Conservation (phyloP, 2,329 filamentous ascomycete genomes). For the Ophiocordyceps unilateralis region DNA sequence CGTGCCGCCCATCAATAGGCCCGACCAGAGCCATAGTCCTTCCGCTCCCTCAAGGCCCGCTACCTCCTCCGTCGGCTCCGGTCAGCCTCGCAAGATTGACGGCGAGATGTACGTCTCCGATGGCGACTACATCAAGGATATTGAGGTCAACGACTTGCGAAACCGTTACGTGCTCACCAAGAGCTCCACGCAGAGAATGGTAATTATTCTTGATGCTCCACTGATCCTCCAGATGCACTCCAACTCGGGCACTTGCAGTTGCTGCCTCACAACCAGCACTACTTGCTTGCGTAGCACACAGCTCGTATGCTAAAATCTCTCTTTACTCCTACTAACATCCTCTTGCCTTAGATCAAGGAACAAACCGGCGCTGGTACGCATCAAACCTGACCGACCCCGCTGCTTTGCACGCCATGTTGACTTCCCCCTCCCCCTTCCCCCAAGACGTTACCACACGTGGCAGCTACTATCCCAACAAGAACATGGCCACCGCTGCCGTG, state of each 20-base stretch:
- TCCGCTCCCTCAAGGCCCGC: constrained; percentile 17
- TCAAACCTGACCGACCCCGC: constrained; percentile 14
- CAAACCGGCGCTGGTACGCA: constrained; percentile 98
- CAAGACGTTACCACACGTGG: constrained; percentile 96
- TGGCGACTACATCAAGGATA: constrained; percentile 96
- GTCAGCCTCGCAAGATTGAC: constrained; percentile 43
- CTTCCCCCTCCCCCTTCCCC: no score
- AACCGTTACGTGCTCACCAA: constrained; percentile 97
- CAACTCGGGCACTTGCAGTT: constrained; percentile 16
- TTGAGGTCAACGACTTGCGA: constrained; percentile 94
- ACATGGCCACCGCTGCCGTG: constrained; percentile 86
- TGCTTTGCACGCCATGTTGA: constrained; percentile 35
- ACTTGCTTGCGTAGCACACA: constrained; percentile 55
- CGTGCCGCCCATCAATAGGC: constrained; percentile 60
- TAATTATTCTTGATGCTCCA: constrained; percentile 54
- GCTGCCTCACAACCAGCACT: constrained; percentile 35
- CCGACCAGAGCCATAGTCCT: constrained; percentile 20
- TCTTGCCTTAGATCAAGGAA: constrained; percentile 94
- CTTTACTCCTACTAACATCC: constrained; percentile 89
- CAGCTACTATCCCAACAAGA: constrained; percentile 94
- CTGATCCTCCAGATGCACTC: constrained; percentile 19
- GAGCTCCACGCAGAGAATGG: constrained; percentile 96
- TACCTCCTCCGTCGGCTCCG: constrained; percentile 13
- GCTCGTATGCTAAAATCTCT: constrained; percentile 42
- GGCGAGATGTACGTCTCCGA: constrained; percentile 88